phyloP scores from a whole-genome alignment of 257 asterid species.

The Orobanche coerulescens region DNA sequence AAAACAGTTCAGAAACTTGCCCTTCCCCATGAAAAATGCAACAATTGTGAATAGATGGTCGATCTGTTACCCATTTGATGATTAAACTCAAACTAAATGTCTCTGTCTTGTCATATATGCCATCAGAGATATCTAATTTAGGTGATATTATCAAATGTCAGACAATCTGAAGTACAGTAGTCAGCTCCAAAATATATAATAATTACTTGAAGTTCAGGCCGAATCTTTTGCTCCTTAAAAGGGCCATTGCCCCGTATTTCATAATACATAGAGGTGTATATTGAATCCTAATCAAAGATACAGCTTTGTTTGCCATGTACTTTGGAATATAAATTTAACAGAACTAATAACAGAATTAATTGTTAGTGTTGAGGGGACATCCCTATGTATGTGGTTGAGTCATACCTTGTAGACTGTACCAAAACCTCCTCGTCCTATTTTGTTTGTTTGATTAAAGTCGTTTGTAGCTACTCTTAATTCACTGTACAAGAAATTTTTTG shows the following conservation, averaged over 20 bases:
- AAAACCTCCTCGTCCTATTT: conserved; percentile 89
- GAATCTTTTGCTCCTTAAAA: conserved; percentile 11
- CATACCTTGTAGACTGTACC: conserved; percentile 89
- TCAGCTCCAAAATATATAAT: conserved; percentile 7
- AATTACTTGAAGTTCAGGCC: neutral
- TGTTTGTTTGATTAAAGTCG: conserved; percentile 52
- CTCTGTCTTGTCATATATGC: neutral
- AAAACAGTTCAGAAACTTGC: conserved; percentile 14
- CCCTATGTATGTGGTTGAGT: conserved; percentile 15
- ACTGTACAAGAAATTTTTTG: conserved; percentile 52
- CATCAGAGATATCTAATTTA: conserved; percentile 5
- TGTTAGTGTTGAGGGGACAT: neutral
- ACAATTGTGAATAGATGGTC: no score
- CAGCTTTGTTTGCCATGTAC: conserved; percentile 3
- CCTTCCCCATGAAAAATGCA: conserved; percentile 13
- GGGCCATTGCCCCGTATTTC: neutral
- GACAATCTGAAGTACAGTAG: conserved; percentile 12
- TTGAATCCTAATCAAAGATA: conserved; percentile 6
- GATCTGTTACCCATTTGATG: neutral
- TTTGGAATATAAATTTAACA: conserved; percentile 10
- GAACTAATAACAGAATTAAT: conserved; percentile 9
- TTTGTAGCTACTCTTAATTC: conserved; percentile 62
- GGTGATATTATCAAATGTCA: neutral
- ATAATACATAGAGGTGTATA: conserved; percentile 4
- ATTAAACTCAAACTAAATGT: neutral